phyloP scores from a whole-genome alignment of 371 early-diverging fungal genomes.

The Coemansia sp. region DNA sequence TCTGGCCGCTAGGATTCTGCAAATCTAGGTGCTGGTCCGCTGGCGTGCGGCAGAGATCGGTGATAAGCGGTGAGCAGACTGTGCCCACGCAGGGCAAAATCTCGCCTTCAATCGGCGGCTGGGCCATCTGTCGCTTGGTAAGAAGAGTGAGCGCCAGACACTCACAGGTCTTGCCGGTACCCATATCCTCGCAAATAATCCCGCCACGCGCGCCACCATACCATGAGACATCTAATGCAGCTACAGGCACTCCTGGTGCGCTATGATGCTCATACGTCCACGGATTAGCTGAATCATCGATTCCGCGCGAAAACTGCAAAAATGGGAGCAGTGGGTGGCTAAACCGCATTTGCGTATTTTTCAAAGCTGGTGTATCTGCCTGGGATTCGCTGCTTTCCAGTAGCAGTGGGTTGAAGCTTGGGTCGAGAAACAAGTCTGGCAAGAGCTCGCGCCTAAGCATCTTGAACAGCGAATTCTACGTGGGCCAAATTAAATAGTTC shows the following conservation, averaged over 20 bases:
- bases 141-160: conserved; percentile 65
- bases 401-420: conserved; percentile 36
- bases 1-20: not conserved
- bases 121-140: conserved; percentile 57
- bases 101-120: conserved; percentile 49
- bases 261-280: conserved; percentile 52
- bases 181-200: conserved; percentile 79
- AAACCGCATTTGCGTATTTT: not conserved
- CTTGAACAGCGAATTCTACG: conserved; percentile 60
- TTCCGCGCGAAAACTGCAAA: conserved; percentile 38
- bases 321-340: conserved; percentile 40
- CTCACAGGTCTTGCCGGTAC: conserved; percentile 74
- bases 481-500: not conserved
- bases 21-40: not conserved
- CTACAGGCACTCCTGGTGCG: conserved; percentile 22
- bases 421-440: conserved; percentile 54
- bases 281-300: conserved; percentile 42
- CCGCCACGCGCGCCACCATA: conserved; percentile 62
- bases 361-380: not conserved
- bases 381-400: not conserved
- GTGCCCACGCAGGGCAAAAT: conserved; percentile 47
- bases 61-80: conserved; percentile 20
- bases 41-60: conserved; percentile 14
- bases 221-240: conserved; percentile 29
- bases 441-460: conserved; percentile 63